Percentiles rank a stretch among this genome's conserved stretches.
Evolutionary conservation across 257 asterid species (phyloP).

Genomic region (Nicotiana noctiflora): DNA sequence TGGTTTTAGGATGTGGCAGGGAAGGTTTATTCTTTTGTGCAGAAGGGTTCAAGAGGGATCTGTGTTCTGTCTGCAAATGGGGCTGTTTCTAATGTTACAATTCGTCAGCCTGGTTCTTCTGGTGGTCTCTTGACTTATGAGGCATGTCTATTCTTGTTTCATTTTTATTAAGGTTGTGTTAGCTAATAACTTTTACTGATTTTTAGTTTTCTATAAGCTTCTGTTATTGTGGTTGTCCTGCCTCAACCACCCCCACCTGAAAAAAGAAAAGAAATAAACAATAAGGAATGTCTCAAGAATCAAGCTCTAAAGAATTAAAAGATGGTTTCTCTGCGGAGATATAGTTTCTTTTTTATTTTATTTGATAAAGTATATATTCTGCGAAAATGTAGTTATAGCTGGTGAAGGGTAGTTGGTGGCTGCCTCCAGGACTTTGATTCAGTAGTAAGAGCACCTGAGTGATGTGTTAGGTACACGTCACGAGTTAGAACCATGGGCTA

Average conservation of each 20-base stretch:
- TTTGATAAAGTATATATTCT: not conserved
- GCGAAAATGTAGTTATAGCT: no score
- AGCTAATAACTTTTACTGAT: not conserved
- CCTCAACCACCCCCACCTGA: not conserved
- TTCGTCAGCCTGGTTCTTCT: conserved; percentile 93
- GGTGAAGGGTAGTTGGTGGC: no score
- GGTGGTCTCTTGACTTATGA: conserved; percentile 84
- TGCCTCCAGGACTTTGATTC: no score
- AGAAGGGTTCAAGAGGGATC: conserved; percentile 68
- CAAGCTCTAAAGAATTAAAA: not conserved
- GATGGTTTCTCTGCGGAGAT: not conserved
- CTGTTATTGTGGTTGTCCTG: conserved; percentile 2
- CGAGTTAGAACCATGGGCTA: no score
- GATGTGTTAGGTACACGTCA: no score
- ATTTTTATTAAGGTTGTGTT: not conserved
- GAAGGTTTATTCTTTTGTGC: conserved; percentile 70
- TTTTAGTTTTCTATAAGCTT: not conserved
- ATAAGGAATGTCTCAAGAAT: not conserved
- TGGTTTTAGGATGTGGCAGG: conserved; percentile 79
- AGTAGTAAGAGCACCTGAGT: no score
- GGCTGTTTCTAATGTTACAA: conserved; percentile 72
- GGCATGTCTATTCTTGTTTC: conserved; percentile 33
- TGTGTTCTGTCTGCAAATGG: conserved; percentile 94
- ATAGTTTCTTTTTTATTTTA: not conserved
- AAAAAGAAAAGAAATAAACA: not conserved